Evolutionary conservation across 2,329 filamentous ascomycete species (phyloP).

Genomic region (Cytospora paraplurivora): DNA sequence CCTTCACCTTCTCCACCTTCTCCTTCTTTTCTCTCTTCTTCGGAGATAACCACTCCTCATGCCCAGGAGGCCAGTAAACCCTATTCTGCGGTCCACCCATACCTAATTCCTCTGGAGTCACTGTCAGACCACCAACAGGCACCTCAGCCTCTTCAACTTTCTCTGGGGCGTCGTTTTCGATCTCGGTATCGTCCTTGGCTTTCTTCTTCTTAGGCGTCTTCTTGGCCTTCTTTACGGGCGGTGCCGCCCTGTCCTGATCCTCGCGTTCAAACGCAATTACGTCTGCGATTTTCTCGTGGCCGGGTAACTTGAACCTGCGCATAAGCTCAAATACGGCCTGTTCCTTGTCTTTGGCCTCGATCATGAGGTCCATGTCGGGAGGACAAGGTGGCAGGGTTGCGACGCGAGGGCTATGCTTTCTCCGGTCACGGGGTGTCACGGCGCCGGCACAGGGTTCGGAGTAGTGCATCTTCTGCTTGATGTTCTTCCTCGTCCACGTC

Average conservation of each 20-base stretch:
- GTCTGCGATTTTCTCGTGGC: slow-evolving; percentile 74
- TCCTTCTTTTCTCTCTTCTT: slow-evolving; percentile 68
- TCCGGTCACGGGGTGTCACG: slow-evolving; percentile 73
- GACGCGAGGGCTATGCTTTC: slow-evolving; percentile 84
- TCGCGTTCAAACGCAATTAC: slow-evolving; percentile 74
- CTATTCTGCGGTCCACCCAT: slow-evolving; percentile 84
- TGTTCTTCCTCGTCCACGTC: slow-evolving; percentile 82
- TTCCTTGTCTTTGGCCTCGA: slow-evolving; percentile 97
- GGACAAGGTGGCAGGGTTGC: slow-evolving; percentile 79
- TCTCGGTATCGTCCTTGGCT: slow-evolving; percentile 33
- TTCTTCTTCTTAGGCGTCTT: slow-evolving; percentile 44
- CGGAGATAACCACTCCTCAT: slow-evolving; percentile 87
- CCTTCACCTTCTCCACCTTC: slow-evolving; percentile 55
- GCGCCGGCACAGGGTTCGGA: slow-evolving; percentile 79
- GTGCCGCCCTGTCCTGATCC: slow-evolving; percentile 68
- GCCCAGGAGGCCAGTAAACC: slow-evolving; percentile 88
- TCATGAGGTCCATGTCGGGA: slow-evolving; percentile 92
- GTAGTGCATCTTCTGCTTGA: slow-evolving; percentile 96
- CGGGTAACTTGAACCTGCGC: slow-evolving; percentile 82
- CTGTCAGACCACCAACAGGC: slow-evolving; percentile 4
- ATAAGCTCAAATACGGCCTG: slow-evolving; percentile 95
- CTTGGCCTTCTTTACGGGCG: slow-evolving; percentile 47
- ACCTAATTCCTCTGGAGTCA: slow-evolving; percentile 70
- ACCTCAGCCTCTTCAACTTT: slow-evolving; percentile 35
- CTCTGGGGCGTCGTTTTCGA: slow-evolving; percentile 39